Evolutionary conservation across 345 rosid species (phyloP).

Genomic region (Erucastrum elatum): DNA sequence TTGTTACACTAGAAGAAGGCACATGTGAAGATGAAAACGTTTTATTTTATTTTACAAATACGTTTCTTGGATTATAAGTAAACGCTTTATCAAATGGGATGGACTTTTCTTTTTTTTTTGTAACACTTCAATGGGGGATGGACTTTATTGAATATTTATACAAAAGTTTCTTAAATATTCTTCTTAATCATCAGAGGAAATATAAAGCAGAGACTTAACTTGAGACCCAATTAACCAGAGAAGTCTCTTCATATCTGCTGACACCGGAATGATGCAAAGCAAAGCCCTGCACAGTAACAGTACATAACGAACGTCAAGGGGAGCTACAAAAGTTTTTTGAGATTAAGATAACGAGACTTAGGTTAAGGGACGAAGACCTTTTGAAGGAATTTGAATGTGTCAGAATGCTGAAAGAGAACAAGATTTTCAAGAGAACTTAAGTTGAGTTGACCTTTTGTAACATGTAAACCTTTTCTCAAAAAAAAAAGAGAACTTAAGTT

Average conservation of each 20-base stretch:
- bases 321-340: neutral
- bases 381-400: neutral
- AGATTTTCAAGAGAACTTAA: neutral
- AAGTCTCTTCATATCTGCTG: neutral
- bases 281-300: neutral
- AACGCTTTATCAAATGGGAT: neutral
- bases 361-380: constrained; percentile 2
- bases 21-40: constrained; percentile 28
- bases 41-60: neutral
- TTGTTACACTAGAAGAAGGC: constrained; percentile 44
- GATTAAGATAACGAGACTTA: neutral
- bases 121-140: too few relatives aligned
- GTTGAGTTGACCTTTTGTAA: too few relatives aligned
- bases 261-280: neutral
- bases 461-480: too few relatives aligned
- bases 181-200: neutral
- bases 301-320: neutral
- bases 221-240: neutral
- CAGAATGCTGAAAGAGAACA: neutral
- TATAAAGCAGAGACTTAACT: neutral
- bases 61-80: constrained; percentile 28
- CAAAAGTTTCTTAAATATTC: neutral
- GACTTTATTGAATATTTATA: constrained; percentile 11
- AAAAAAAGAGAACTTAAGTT: neutral
- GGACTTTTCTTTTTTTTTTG: neutral